Percentiles rank a stretch among this genome's conserved stretches.
phyloP scores from a whole-genome alignment of 176 grass and related monocot genomes.

The Oryza glumipatula region DNA sequence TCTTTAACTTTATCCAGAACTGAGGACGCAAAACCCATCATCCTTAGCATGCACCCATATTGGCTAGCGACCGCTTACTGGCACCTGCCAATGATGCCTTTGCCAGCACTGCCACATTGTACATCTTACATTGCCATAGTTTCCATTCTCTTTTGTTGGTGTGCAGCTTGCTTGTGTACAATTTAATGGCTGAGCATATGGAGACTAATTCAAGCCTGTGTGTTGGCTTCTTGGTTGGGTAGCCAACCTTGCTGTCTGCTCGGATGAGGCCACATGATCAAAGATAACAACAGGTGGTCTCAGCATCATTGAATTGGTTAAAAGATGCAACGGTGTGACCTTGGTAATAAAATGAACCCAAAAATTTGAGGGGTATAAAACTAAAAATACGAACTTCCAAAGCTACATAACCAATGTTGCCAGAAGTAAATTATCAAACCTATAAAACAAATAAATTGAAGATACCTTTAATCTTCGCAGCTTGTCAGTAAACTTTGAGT shows the following conservation, averaged over 20 bases:
- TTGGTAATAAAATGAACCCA: not conserved
- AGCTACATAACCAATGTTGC: not conserved
- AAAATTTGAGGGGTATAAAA: not conserved
- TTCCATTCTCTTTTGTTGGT: not conserved
- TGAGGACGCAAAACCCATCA: not conserved
- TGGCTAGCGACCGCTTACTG: not conserved
- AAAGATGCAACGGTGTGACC: not conserved
- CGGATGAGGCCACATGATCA: not conserved
- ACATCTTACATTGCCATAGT: not conserved
- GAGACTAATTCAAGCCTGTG: not conserved
- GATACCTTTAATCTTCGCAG: constrained; percentile 92
- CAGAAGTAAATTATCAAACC: not conserved
- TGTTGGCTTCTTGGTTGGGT: not conserved
- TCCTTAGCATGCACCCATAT: not conserved
- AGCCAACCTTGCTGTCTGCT: not conserved
- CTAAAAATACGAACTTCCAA: not conserved
- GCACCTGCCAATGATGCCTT: not conserved
- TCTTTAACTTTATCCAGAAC: not conserved
- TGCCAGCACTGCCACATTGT: not conserved
- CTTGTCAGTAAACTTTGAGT: constrained; percentile 88
- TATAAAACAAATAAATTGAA: not conserved
- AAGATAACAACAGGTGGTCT: not conserved
- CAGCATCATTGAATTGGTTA: not conserved
- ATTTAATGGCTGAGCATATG: not conserved
- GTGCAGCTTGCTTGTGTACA: not conserved